phyloP scores from a whole-genome alignment of 176 grass and related monocot species.

The Leersia perrieri region DNA sequence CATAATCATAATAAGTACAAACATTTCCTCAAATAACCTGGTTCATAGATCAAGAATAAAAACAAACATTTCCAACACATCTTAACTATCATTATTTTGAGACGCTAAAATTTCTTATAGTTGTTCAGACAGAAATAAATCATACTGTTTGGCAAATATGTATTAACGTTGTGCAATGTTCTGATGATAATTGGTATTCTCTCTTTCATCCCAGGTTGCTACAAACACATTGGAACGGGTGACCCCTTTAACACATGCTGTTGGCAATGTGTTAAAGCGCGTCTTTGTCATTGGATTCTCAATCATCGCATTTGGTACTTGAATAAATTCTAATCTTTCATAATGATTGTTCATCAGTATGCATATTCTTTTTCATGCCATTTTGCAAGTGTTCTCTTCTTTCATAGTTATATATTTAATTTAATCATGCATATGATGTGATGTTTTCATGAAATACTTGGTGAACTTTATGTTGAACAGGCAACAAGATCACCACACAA shows the following conservation, averaged over 20 bases:
- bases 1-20: not conserved
- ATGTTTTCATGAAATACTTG: not conserved
- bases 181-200: not conserved
- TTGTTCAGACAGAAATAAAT: not conserved
- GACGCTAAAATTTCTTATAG: not conserved
- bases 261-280: slow-evolving; percentile 94
- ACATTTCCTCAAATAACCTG: not conserved
- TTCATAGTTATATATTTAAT: not conserved
- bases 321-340: slow-evolving; percentile 15
- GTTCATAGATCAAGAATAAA: not conserved
- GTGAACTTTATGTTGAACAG: slow-evolving; percentile 38
- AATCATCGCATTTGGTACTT: slow-evolving; percentile 72
- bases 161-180: not conserved
- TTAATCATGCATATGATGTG: not conserved
- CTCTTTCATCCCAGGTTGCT: slow-evolving; percentile 51
- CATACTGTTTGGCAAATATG: not conserved
- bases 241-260: slow-evolving; percentile 83
- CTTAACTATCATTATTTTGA: not conserved
- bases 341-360: slow-evolving; percentile 9
- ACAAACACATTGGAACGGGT: slow-evolving; percentile 93
- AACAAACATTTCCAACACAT: not conserved
- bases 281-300: slow-evolving; percentile 96
- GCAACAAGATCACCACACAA: slow-evolving; percentile 82
- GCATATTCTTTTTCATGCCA: slow-evolving; percentile 15
- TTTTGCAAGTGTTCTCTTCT: not conserved